These are phyloP conservation scores for Erysiphe pulchra DNA, from an alignment of 2,329 filamentous ascomycete genomes.

Conservation along the genomic window DNA sequence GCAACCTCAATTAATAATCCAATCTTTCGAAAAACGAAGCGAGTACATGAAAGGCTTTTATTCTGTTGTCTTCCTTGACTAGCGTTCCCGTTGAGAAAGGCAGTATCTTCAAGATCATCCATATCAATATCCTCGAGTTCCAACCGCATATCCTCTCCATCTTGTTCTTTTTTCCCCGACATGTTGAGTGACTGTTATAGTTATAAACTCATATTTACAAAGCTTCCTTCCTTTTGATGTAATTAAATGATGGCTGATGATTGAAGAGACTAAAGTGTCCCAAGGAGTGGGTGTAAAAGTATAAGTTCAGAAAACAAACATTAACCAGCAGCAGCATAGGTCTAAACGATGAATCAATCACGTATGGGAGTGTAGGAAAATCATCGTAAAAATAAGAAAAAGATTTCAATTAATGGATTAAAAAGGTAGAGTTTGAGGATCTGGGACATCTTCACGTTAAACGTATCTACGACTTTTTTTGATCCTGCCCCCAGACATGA, in stretches of 20 bases:
- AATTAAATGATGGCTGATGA: not conserved
- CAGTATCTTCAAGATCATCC: constrained; percentile 3
- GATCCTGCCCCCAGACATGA: no score
- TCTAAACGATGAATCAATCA: no score
- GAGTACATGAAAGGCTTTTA: constrained; percentile 1
- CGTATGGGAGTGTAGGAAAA: no score
- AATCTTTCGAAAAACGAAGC: constrained; percentile 2
- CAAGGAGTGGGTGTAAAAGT: not conserved
- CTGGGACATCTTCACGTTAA: no score
- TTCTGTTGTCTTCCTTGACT: not conserved
- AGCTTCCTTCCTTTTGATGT: not conserved
- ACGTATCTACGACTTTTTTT: no score
- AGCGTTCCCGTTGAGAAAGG: constrained; percentile 2
- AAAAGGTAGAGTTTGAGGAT: no score
- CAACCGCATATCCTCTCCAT: not conserved
- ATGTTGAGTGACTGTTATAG: not conserved
- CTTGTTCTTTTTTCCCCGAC: not conserved
- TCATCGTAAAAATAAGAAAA: no score
- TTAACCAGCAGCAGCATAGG: not conserved
- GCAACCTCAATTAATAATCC: constrained; percentile 1
- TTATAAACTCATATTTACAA: not conserved
- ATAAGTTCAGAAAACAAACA: not conserved
- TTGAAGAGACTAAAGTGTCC: not conserved
- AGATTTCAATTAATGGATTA: no score
- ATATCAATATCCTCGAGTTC: constrained; percentile 1